Evolutionary conservation across 225 moss, liverwort and hornwort genomes (phyloP).

Genomic region (Polytrichum commune): DNA sequence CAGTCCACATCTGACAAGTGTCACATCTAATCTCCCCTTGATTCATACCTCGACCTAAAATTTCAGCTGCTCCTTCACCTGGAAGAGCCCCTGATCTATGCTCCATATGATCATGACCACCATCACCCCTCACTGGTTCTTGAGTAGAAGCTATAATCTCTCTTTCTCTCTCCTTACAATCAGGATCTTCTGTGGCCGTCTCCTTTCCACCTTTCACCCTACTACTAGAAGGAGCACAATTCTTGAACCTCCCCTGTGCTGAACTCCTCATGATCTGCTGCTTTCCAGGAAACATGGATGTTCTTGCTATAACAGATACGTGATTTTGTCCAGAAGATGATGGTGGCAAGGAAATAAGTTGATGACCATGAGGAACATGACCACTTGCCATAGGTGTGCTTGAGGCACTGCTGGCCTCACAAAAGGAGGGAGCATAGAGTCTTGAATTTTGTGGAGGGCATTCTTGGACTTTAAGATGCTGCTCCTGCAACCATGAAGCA

Average conservation of each 20-base stretch:
- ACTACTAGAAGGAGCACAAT: constrained; percentile 14
- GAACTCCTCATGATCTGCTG: neutral
- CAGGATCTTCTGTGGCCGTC: neutral
- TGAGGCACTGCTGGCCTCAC: constrained; percentile 42
- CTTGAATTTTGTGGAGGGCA: constrained; percentile 12
- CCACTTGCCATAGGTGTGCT: constrained; percentile 19
- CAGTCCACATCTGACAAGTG: neutral
- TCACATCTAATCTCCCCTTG: neutral
- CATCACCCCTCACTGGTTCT: constrained; percentile 4
- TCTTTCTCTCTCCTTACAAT: constrained; percentile 13
- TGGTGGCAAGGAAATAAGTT: neutral
- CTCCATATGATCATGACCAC: constrained; percentile 11
- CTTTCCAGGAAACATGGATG: neutral
- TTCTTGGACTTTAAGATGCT: constrained; percentile 24
- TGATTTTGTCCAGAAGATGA: neutral
- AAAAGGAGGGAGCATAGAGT: constrained; percentile 10
- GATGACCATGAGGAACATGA: constrained; percentile 2
- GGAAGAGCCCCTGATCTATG: constrained; percentile 6
- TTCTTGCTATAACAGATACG: neutral
- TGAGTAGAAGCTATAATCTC: constrained; percentile 6
- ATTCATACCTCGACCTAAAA: constrained; percentile 5
- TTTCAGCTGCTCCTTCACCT: neutral
- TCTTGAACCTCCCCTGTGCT: constrained; percentile 13
- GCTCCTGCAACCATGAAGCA: constrained; percentile 24
- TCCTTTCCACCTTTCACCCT: constrained; percentile 11